Base-by-base conservation (phyloP, 2,329 filamentous ascomycete species). In the Fusarium pilosicola region DNA sequence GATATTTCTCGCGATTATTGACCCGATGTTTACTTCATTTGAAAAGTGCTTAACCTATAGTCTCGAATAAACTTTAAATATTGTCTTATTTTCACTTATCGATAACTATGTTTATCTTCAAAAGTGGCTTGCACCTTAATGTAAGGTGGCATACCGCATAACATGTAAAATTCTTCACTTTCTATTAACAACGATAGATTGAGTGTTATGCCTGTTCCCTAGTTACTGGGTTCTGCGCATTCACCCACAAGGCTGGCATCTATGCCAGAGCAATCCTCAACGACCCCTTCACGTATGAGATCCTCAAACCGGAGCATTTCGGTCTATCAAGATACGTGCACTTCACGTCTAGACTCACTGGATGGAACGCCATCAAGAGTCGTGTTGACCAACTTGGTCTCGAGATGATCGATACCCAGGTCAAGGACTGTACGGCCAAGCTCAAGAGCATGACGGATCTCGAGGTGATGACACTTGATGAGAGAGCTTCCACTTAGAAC, bases 1-100 rank as follows among this genome's bases (percentile, higher is more conserved):
- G 0, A 2, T 3, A 7, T 7, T 7, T 10, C 1, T 0, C 2
- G 0, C 41, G 4, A 5, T 5, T 5, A 17, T 24, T 24, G n/a
- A 18, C 15, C n/a, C 7, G 1, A n/a, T 14, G 13, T 9, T 14
- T 6, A 9, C 3, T 13, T n/a, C 7, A 9, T n/a, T 10, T 2
- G 0, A 7, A 14, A 0, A n/a, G 4, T 8, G 0, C 13, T 41
- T 45, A 45, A 45, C 17, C 42, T 45, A 26, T 18, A 26, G 17
- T 5, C 42, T 20, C 0, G 17, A 26, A 26, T 4, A 14, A 26
- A 14, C 17, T 20, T 13, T 0, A 0, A 6, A 24, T 20, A 2
- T 26, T 13, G 3, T 45, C 44, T 45, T 3, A 5, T 20, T 13
- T 26, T 26, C 24, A 45, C 24, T 45, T 26, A 14, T 45, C 22